phyloP scores from a whole-genome alignment of 2,329 filamentous ascomycete genomes.

The Xylaria digitata region DNA sequence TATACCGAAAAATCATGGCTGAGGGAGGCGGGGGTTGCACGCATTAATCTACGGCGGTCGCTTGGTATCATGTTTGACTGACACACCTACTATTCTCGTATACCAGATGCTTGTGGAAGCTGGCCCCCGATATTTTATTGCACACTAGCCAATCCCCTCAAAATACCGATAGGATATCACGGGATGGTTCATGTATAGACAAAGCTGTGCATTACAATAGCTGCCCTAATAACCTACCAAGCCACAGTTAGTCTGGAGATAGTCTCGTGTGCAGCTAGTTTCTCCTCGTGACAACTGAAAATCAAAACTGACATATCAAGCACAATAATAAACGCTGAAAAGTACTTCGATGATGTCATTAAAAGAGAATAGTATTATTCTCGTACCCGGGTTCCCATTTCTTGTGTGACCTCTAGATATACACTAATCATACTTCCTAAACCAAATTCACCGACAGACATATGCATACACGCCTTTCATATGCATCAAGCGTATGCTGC shows the following conservation, averaged over 20 bases:
- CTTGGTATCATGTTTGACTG: neutral
- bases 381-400: neutral
- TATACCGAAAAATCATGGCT: neutral
- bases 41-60: neutral
- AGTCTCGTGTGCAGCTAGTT: neutral
- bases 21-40: conserved; percentile 8
- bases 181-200: neutral
- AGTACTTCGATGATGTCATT: neutral
- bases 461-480: conserved; percentile 32
- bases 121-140: neutral
- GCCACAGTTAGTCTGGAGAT: neutral
- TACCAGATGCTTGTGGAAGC: neutral
- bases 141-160: neutral
- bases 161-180: neutral
- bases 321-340: neutral
- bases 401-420: neutral
- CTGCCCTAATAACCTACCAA: neutral
- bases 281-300: neutral
- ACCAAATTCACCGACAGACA: conserved; percentile 18
- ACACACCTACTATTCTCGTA: neutral
- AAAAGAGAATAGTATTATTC: neutral
- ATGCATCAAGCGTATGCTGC: conserved; percentile 54
- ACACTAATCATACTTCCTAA: neutral
- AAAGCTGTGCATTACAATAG: neutral
- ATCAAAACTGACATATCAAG: neutral